Evolutionary conservation across 73 alveolate species (phyloP), one percentile per base, ranked within the genome.

Genomic region (Urostyla sp.): DNA sequence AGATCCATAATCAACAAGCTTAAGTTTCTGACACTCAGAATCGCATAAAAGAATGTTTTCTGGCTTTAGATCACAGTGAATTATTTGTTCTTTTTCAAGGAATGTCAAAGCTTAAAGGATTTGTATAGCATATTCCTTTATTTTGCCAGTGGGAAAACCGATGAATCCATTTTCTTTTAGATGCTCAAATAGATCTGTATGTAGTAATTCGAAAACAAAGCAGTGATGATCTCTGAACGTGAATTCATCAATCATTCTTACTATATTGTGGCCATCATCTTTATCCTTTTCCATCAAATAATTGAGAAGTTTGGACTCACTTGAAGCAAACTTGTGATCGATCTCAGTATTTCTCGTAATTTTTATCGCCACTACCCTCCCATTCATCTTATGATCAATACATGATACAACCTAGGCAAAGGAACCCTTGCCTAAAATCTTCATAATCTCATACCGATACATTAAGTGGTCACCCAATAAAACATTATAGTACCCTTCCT

Each of bases 1-100:
- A 21, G 95, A 87, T 16, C 97, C 98, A 75, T 89, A 92, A 76
- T 92, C 98, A 32, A 92, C 91, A 48, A 92, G 52, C 82, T 92
- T 92, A 0, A 92, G 67, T 36, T 87, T 88, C 20, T 81, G 52
- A 40, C 67, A 43, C 13, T 75, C 73, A 23, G 80, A 59, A 49
- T 79, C 85, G 32, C 73, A 85, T 43, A 88, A 46, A 35, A 92
- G 87, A 43, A 88, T 85, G 69, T 88, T 92, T 84, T 88, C 98
- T 26, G 95, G 95, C 81, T 88, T 88, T 52, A 92, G 56, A 79
- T 92, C 95, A 56, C 95, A 92, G 80, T 88, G 98, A 28, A 92
- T 69, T 7, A 81, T 72, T 35, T 53, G 35, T 21, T 81, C 56
- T 31, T 72, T 57, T 34, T 72, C 74, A 16, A 81, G 46, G 69